Percentiles rank a stretch among this genome's conserved stretches.
phyloP scores from a whole-genome alignment of 345 rosid genomes.

The Melastoma malabathricum region DNA sequence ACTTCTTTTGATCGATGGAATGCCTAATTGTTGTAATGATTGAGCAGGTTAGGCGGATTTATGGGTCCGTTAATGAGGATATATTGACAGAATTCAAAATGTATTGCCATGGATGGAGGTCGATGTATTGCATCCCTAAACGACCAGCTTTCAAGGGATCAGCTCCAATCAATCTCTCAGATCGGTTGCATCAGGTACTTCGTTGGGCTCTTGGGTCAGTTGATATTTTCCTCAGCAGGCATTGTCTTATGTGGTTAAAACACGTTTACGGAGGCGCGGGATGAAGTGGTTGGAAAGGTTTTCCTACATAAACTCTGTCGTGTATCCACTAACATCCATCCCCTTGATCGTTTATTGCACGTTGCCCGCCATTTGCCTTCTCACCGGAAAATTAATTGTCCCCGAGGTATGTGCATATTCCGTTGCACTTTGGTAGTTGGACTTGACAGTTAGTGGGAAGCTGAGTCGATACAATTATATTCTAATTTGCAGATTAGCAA shows the following conservation, averaged over 20 bases:
- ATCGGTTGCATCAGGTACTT: conserved; percentile 28
- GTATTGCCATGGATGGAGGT: no score
- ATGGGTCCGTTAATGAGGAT: conserved; percentile 7
- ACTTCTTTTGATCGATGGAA: conserved; percentile 12
- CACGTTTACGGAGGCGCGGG: conserved; percentile 31
- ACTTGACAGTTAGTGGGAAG: no score
- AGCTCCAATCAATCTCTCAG: background rate
- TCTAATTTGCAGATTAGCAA: conserved; percentile 23
- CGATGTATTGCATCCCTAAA: no score
- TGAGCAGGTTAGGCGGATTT: conserved; percentile 3
- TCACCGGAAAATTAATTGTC: conserved; percentile 29
- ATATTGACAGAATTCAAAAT: no score
- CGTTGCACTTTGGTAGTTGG: no score
- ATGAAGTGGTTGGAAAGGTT: conserved; percentile 25
- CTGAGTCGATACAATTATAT: no score
- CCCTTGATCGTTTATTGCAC: conserved; percentile 28
- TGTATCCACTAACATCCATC: conserved; percentile 26
- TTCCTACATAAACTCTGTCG: conserved; percentile 29
- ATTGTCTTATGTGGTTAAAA: conserved; percentile 31
- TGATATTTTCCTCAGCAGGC: conserved; percentile 28
- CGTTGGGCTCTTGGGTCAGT: conserved; percentile 33
- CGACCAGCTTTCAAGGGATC: no score
- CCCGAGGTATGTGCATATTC: conserved; percentile 16
- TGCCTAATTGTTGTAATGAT: conserved; percentile 3
- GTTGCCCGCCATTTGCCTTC: conserved; percentile 28